phyloP scores from a whole-genome alignment of 768 basidiomycete genomes.

The Kwoniella botswanensis region DNA sequence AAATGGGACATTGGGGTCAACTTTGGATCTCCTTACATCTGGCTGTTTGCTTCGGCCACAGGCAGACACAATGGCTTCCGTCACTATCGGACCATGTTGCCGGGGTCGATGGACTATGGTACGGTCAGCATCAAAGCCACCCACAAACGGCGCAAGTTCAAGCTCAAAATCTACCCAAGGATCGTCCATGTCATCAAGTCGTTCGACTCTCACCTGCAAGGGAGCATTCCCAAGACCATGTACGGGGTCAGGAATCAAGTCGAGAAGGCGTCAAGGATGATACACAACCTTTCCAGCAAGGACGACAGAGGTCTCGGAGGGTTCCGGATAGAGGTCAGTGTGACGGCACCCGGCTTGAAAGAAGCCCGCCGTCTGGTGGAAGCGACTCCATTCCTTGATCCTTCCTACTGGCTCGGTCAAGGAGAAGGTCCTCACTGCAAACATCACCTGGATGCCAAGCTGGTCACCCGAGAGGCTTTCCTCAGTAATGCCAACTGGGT shows the following conservation, averaged over 20 bases:
- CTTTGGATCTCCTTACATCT: too few relatives aligned
- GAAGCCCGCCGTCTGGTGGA: constrained; percentile 4
- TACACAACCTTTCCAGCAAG: constrained; percentile 24
- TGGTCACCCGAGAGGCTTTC: constrained; percentile 19
- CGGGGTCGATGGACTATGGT: too few relatives aligned
- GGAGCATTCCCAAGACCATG: constrained; percentile 23
- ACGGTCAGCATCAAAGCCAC: constrained; percentile 6
- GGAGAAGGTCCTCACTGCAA: constrained; percentile 1
- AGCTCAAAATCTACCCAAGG: constrained; percentile 36
- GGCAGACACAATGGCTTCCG: too few relatives aligned
- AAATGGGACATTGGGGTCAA: too few relatives aligned
- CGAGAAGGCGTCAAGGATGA: constrained; percentile 16
- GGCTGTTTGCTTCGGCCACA: too few relatives aligned
- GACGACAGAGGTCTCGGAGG: constrained; percentile 22
- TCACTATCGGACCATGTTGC: too few relatives aligned
- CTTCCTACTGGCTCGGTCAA: constrained; percentile 21
- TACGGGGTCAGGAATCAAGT: constrained; percentile 12
- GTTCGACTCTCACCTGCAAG: constrained; percentile 37
- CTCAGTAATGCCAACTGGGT: constrained; percentile 41
- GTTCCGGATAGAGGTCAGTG: constrained; percentile 38
- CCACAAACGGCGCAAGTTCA: constrained; percentile 6
- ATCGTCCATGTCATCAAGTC: constrained; percentile 42
- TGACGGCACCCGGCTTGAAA: constrained; percentile 10
- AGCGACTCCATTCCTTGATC: constrained; percentile 28
- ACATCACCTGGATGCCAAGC: neutral